These are phyloP conservation scores for Iris macrosiphon DNA, from an alignment of 106 monocot species.

Conservation along the genomic window DNA sequence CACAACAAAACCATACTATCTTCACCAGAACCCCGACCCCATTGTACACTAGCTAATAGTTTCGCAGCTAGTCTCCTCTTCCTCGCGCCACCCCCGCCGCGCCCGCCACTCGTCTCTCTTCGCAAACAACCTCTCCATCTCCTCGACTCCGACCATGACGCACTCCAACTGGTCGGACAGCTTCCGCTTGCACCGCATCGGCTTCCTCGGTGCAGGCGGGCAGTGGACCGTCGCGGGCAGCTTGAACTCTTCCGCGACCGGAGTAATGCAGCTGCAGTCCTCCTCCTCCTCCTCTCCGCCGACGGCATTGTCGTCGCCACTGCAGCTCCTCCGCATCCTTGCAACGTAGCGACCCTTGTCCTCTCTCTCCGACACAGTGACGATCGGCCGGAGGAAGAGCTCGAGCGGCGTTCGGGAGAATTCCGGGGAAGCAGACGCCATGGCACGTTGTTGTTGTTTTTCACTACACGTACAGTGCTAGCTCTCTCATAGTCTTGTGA, in stretches of 20 bases:
- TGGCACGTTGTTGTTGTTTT: neutral
- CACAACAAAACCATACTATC: too few species aligned
- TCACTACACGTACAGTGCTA: too few species aligned
- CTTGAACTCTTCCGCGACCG: conserved; percentile 16
- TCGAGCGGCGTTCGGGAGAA: conserved; percentile 3
- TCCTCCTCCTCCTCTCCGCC: neutral
- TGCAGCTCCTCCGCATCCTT: neutral
- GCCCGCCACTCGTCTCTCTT: too few species aligned
- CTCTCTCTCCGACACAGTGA: neutral
- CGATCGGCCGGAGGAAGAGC: neutral
- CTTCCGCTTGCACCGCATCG: neutral
- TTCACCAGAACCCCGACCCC: too few species aligned
- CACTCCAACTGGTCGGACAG: conserved; percentile 31
- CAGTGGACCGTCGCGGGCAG: conserved; percentile 10
- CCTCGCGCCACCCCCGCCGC: too few species aligned
- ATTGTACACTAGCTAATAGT: too few species aligned
- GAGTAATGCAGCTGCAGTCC: conserved; percentile 14
- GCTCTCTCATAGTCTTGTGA: neutral
- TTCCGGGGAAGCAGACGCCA: conserved; percentile 30
- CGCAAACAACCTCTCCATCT: conserved; percentile 31
- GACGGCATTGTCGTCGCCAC: too few species aligned
- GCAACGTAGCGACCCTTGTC: neutral
- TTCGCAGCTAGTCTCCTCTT: too few species aligned
- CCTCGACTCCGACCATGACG: conserved; percentile 16
- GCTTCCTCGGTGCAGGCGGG: conserved; percentile 41